Percentiles rank a stretch among this genome's conserved stretches.
These are phyloP conservation scores for Periglandula ipomoeae DNA, from an alignment of 2,329 filamentous ascomycete genomes.

Conservation along the genomic window DNA sequence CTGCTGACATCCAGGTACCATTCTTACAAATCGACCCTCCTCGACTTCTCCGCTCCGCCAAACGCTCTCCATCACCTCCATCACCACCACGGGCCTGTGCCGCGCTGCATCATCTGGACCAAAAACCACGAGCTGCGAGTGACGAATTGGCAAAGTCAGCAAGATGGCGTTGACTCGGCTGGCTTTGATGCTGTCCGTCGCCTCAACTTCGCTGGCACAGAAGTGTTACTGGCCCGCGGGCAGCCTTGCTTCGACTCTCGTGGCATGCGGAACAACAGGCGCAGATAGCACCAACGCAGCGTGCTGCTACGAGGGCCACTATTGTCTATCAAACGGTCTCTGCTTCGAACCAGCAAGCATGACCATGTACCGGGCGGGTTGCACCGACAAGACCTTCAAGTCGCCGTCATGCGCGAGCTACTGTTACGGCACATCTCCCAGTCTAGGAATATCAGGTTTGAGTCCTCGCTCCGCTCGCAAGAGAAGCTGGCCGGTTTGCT, in stretches of 20 bases:
- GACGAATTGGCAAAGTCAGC: too few species aligned
- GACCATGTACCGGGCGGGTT: background rate
- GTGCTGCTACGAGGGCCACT: conserved; percentile 2
- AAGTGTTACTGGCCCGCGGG: background rate
- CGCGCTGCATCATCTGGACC: too few species aligned
- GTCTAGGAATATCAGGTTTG: background rate
- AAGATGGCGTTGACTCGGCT: background rate
- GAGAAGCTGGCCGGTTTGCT: too few species aligned
- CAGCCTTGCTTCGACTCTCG: background rate
- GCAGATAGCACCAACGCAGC: background rate
- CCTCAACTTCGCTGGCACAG: background rate
- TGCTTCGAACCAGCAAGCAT: conserved; percentile 1
- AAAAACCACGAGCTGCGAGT: too few species aligned
- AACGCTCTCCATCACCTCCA: too few species aligned
- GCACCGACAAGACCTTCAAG: background rate
- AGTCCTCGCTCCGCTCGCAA: too few species aligned
- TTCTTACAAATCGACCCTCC: too few species aligned
- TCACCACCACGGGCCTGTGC: too few species aligned
- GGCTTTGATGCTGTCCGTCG: background rate
- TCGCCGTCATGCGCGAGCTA: conserved; percentile 2
- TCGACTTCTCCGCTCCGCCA: too few species aligned
- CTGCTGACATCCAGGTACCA: too few species aligned
- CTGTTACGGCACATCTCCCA: background rate
- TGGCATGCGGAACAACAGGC: background rate
- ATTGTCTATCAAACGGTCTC: conserved; percentile 3